Evolutionary conservation across 1,139 yeast genomes (phyloP).

Genomic region (Yamadazyma diospyri): DNA sequence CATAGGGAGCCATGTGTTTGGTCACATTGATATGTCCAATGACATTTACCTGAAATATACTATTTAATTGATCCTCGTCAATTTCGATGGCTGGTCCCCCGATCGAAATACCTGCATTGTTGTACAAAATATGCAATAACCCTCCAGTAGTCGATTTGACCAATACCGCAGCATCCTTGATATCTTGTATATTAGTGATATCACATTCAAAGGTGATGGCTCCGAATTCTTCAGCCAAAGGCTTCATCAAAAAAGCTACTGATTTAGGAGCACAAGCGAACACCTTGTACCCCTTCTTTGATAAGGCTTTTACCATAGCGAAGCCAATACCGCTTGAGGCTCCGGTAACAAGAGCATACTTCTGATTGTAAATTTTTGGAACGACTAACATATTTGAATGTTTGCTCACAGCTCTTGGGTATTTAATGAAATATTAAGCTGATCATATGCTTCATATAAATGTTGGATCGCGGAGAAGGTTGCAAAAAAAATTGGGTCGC

Average conservation of each 20-base stretch:
- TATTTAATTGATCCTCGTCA: constrained; percentile 22
- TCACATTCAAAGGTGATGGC: constrained; percentile 31
- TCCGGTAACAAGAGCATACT: constrained; percentile 34
- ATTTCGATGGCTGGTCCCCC: constrained; percentile 35
- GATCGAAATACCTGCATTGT: constrained; percentile 31
- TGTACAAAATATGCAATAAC: constrained; percentile 27
- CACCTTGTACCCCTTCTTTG: constrained; percentile 31
- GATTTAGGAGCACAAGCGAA: constrained; percentile 30
- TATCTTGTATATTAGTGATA: constrained; percentile 25
- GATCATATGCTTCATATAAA: background rate
- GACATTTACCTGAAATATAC: constrained; percentile 31
- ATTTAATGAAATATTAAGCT: background rate
- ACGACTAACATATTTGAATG: constrained; percentile 8
- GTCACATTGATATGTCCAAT: constrained; percentile 38
- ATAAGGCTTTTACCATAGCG: constrained; percentile 24
- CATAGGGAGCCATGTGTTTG: constrained; percentile 27
- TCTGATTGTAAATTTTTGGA: constrained; percentile 6
- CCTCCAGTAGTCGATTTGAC: constrained; percentile 27
- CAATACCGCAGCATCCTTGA: constrained; percentile 21
- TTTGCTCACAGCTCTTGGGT: too few relatives aligned
- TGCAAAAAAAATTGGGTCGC: constrained; percentile 1
- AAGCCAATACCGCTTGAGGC: constrained; percentile 42
- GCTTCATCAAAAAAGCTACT: constrained; percentile 22
- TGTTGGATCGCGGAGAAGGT: constrained; percentile 1
- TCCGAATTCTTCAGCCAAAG: constrained; percentile 26